Base-by-base conservation (phyloP, 2,329 filamentous ascomycete species). In the Fusarium musae region DNA sequence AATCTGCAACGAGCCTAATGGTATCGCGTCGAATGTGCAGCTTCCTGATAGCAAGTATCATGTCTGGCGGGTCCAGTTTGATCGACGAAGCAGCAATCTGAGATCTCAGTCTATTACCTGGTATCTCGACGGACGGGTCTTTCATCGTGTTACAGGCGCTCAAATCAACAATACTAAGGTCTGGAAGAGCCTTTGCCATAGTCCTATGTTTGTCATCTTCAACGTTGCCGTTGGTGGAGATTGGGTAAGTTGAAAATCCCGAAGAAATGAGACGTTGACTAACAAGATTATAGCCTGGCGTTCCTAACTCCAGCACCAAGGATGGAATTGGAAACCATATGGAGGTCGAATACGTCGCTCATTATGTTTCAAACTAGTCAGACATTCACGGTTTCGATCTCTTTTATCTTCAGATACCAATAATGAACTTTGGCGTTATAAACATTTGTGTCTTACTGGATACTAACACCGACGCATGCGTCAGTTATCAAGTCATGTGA, bases 221-320 rank as follows among this genome's bases (percentile, higher is more conserved):
- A 89, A 90, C 67, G 81, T 90, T 9, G 87, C 88, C 50, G 84
- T 90, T 36, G 88, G 88, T 15, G 88, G 88, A 32, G 80, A 84
- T 73, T 86, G 80, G 85, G 87, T 87, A 81, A 78, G 86, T 84
- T 64, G 47, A 28, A 26, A 4, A 3, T 34, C 15, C 12, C 9
- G 2, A 36, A 44, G 3, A 0, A 7, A 3, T 5, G 1, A 8
- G 13, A 40, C 4, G 9, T 47, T 68, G 36, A 65, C 64, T 75
- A 28, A 75, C 32, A 23, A 26, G 19, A 9, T 4, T 10, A 40
- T 15, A 87, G 87, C 87, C 87, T 47, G 87, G 87, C 6, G 32
- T 79, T 19, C 87, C 88, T 7, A 86, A 87, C 70, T 74, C 60
- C 8, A 73, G 77, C n/a, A 89, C 88, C 5, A 66, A 73, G 3